These are phyloP conservation scores for Taiozyma sp. DNA, from an alignment of 1,139 yeast genomes.

Conservation along the genomic window DNA sequence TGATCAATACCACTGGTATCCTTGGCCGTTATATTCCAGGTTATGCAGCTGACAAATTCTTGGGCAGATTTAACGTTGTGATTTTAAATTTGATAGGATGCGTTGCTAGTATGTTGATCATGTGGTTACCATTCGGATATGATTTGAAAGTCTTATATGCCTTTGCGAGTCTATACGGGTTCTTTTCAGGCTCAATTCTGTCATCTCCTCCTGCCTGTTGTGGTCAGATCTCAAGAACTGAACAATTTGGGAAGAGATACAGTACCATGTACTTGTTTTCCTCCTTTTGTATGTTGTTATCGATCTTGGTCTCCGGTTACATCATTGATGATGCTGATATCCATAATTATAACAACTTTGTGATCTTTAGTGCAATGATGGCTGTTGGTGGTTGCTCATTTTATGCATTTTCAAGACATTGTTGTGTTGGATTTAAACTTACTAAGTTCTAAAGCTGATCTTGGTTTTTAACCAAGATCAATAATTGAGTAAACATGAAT, in stretches of 20 bases:
- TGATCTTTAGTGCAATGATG: slow-evolving; percentile 33
- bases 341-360: slow-evolving; percentile 31
- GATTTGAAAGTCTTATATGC: slow-evolving; percentile 27
- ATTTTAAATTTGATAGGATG: slow-evolving; percentile 33
- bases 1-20: slow-evolving; percentile 43
- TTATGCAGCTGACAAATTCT: slow-evolving; percentile 39
- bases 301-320: slow-evolving; percentile 34
- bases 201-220: slow-evolving; percentile 44
- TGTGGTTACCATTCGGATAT: slow-evolving; percentile 54
- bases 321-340: slow-evolving; percentile 35
- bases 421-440: slow-evolving; percentile 31
- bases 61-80: slow-evolving; percentile 51
- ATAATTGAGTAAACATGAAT: not conserved
- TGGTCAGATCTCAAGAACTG: slow-evolving; percentile 55
- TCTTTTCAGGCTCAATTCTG: slow-evolving; percentile 42
- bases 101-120: slow-evolving; percentile 34
- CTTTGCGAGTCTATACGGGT: slow-evolving; percentile 50
- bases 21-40: slow-evolving; percentile 48
- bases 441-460: slow-evolving; percentile 10
- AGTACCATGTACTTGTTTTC: slow-evolving; percentile 43
- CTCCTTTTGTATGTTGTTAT: slow-evolving; percentile 40
- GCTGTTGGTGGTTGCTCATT: slow-evolving; percentile 27
- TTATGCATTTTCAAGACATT: slow-evolving; percentile 30
- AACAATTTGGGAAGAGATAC: slow-evolving; percentile 43
- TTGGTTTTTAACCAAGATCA: too few relatives aligned